Conservation (phyloP, 2,329 filamentous ascomycete genomes). For the Cephalotrichum gorgonifer region DNA sequence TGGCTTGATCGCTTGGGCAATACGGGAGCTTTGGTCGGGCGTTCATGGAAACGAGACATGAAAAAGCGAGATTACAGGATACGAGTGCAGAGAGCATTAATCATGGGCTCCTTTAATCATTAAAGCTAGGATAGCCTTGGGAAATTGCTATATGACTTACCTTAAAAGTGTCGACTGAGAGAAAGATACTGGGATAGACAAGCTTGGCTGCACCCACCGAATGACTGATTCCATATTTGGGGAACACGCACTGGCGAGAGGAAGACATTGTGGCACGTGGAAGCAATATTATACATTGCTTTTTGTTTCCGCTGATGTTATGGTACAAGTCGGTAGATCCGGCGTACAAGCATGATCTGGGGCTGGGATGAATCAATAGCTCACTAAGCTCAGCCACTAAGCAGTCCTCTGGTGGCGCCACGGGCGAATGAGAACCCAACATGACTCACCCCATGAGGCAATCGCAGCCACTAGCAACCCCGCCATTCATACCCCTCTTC, state of each 20-base stretch:
- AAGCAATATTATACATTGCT: background rate
- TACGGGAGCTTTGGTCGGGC: background rate
- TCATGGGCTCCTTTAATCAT: too few species aligned
- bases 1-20: background rate
- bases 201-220: background rate
- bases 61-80: too few species aligned
- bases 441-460: background rate
- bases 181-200: background rate
- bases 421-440: background rate
- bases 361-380: background rate
- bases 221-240: background rate
- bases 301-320: background rate
- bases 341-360: too few species aligned
- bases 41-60: background rate
- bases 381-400: background rate
- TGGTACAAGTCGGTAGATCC: background rate
- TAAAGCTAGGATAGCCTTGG: background rate
- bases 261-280: background rate
- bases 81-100: too few species aligned
- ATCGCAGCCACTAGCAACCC: background rate
- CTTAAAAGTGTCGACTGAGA: background rate
- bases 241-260: background rate
- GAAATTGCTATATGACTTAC: background rate
- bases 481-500: background rate
- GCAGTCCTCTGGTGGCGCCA: background rate